Evolutionary conservation across 768 basidiomycete species (phyloP), one percentile per base, ranked within the genome.

Genomic region (Astraeus odoratus): DNA sequence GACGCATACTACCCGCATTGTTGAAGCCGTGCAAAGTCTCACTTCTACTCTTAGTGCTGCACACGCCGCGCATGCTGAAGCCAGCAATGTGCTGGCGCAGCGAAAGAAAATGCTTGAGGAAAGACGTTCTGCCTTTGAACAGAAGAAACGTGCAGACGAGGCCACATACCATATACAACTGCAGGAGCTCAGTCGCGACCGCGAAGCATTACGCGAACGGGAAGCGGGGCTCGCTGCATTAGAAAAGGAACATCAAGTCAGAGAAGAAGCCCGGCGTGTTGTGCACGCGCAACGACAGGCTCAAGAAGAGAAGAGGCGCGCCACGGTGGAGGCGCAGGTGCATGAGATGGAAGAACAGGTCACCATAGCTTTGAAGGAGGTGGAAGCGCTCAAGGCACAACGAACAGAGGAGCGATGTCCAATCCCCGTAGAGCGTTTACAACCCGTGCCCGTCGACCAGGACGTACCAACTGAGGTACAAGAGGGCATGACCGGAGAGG

Each of bases 261-360:
- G 52, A 45, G 63, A 65, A 19, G 58, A 58, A 18, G 53, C 47
- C 9, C 52, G 54, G 34, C 54, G 40, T 36, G 42, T 18, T 15
- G 19, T 51, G n/a, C 29, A 52, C 12, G 48, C 48, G 8, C 50
- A 56, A 19, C 54, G 60, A 23, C 63, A 53, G 22, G 58, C 47
- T 3, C 54, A 51, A 30, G 61, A 65, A 39, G 57, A 60, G 20
- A 61, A 63, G 26, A 52, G 27, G 29, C 46, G 49, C 31, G 38
- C 33, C 6, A 47, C 50, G 1, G 56, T 57, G 27, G 41, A 49
- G 34, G 52, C 49, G 43, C 54, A 49, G 19, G 36, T 41, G 8
- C 53, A 42, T 10, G 52, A 48, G 24, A 39, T 46, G 1, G 54
- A 52, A 40, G 50, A 55, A 20, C 61, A 51, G 35, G 54, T 63